phyloP scores from a whole-genome alignment of 1,139 yeast genomes.

The Geotrichum europaeum region DNA sequence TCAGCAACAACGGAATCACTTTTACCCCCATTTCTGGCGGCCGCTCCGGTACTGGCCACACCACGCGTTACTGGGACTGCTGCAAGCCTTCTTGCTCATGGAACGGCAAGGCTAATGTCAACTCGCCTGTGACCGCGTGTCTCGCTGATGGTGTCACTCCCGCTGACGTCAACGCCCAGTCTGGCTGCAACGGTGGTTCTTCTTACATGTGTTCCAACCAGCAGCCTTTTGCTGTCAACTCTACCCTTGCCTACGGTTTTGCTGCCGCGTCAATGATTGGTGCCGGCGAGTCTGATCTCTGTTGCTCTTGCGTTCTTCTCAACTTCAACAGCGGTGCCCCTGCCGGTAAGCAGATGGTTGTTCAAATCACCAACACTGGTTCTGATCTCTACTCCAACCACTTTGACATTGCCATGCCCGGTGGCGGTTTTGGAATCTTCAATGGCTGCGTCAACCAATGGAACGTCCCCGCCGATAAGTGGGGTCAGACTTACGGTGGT shows the following conservation, averaged over 20 bases:
- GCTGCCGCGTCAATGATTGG: slow-evolving; percentile 21
- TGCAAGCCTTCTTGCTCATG: slow-evolving; percentile 22
- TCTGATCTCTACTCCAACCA: slow-evolving; percentile 17
- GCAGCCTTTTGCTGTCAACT: slow-evolving; percentile 19
- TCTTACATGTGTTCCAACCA: slow-evolving; percentile 21
- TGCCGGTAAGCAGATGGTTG: slow-evolving; percentile 18
- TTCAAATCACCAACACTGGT: slow-evolving; percentile 22
- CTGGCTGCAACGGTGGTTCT: slow-evolving; percentile 20
- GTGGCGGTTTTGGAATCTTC: slow-evolving; percentile 20
- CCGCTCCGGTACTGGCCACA: slow-evolving; percentile 18
- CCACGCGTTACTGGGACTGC: slow-evolving; percentile 23
- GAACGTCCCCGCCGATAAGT: slow-evolving; percentile 11
- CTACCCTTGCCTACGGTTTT: slow-evolving; percentile 19
- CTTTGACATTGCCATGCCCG: slow-evolving; percentile 21
- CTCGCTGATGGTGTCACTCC: slow-evolving; percentile 17
- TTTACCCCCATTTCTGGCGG: slow-evolving; percentile 17
- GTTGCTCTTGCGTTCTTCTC: slow-evolving; percentile 19
- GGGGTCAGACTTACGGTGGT: slow-evolving; percentile 22
- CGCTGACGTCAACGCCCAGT: slow-evolving; percentile 9
- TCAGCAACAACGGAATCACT: neutral
- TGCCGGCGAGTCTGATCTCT: slow-evolving; percentile 13
- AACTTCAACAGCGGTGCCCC: slow-evolving; percentile 16
- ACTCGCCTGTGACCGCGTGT: slow-evolving; percentile 19
- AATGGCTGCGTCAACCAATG: slow-evolving; percentile 20
- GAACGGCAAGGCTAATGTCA: slow-evolving; percentile 19